Conservation (phyloP, 345 rosid species). For the Eucalyptus virginea region DNA sequence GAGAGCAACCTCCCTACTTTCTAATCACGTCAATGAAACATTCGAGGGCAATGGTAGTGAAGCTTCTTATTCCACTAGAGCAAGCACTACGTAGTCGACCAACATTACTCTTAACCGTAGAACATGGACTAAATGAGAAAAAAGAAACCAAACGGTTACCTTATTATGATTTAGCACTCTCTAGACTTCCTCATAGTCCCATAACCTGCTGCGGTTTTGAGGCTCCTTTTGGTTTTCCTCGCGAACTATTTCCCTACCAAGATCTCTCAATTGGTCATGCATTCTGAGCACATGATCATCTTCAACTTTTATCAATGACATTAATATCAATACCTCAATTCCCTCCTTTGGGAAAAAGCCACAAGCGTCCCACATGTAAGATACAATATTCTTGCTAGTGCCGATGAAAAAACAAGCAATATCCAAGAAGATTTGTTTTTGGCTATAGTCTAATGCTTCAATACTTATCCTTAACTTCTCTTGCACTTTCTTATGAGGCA, state of each 20-base stretch:
- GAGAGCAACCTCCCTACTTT: no score
- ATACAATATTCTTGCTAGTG: no score
- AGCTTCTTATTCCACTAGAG: background rate
- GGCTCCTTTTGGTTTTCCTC: background rate
- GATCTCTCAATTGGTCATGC: background rate
- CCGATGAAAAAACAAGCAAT: no score
- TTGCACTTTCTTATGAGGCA: no score
- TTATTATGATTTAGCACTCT: background rate
- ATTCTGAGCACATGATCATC: background rate
- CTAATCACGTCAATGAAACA: no score
- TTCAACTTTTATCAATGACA: no score
- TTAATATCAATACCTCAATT: no score
- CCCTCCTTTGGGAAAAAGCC: no score
- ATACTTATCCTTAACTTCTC: no score
- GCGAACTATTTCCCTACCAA: background rate
- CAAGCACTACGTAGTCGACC: background rate
- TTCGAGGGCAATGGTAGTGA: background rate
- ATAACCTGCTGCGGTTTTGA: fast-evolving
- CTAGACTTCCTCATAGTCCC: fast-evolving
- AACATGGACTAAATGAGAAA: background rate
- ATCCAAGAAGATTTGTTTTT: no score
- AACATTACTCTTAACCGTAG: background rate
- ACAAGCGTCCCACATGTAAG: no score
- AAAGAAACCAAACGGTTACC: background rate
- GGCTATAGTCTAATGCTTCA: no score